These are phyloP conservation scores for Moesziomyces aphidis DNA, from an alignment of 1,284 basidiomycete species.

Conservation along the genomic window DNA sequence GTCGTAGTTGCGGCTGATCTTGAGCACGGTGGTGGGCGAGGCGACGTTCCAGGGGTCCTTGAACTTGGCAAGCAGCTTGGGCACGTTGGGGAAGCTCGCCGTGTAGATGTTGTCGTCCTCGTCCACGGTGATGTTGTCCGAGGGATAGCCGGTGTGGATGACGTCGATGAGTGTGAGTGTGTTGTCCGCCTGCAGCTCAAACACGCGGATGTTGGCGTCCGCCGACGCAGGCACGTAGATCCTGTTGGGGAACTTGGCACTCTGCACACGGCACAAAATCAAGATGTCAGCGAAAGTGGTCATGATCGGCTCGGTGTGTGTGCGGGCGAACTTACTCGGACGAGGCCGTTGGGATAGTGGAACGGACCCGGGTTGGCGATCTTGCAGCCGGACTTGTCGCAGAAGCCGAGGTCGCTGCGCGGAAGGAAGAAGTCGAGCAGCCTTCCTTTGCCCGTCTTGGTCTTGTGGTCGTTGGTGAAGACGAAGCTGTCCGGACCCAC, in stretches of 20 bases:
- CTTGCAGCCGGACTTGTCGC: constrained; percentile 56
- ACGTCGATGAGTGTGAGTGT: constrained; percentile 41
- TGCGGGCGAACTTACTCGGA: constrained; percentile 5
- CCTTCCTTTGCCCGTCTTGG: constrained; percentile 36
- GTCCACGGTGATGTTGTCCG: constrained; percentile 54
- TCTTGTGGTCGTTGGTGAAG: constrained; percentile 58
- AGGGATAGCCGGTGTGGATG: constrained; percentile 47
- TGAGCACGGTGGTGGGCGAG: constrained; percentile 42
- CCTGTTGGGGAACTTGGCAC: constrained; percentile 21
- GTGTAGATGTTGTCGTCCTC: constrained; percentile 49
- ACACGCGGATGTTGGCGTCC: constrained; percentile 38
- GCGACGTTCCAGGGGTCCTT: constrained; percentile 33
- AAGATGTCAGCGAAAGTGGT: too few species aligned
- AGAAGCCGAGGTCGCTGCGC: constrained; percentile 46
- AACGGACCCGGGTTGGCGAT: constrained; percentile 36
- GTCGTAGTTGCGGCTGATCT: constrained; percentile 48
- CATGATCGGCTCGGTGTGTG: not conserved
- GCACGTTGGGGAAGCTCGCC: constrained; percentile 44
- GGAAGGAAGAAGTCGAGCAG: constrained; percentile 37
- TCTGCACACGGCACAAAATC: not conserved
- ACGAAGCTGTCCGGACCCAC: constrained; percentile 57
- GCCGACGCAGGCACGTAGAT: constrained; percentile 43
- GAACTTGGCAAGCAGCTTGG: constrained; percentile 39
- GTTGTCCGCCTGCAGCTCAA: constrained; percentile 56
- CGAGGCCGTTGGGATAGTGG: constrained; percentile 52